Evolutionary conservation across 805 yeast species (phyloP).

Genomic region (Saccharomyces eubayanus): DNA sequence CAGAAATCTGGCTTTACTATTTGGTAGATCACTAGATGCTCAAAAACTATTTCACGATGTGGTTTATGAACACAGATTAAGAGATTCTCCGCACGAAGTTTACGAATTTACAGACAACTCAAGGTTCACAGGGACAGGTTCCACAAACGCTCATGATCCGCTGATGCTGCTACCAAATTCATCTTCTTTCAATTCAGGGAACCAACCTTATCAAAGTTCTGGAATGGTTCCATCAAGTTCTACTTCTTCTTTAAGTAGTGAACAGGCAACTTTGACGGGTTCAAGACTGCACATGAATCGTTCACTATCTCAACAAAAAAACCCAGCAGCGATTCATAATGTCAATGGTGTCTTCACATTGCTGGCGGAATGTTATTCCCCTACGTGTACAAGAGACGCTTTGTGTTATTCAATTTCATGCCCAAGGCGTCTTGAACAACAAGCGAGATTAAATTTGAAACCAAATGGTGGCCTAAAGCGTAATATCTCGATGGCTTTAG

Average conservation of each 20-base stretch:
- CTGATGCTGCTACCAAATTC: constrained; percentile 19
- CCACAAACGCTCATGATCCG: constrained; percentile 24
- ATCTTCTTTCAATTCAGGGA: constrained; percentile 6
- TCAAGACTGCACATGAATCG: neutral
- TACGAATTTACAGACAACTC: constrained; percentile 61
- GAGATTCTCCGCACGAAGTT: constrained; percentile 82
- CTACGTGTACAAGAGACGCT: constrained; percentile 84
- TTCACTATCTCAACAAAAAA: neutral
- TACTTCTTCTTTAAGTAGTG: constrained; percentile 15
- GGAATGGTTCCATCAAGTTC: constrained; percentile 5
- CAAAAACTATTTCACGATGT: constrained; percentile 93
- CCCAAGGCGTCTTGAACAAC: constrained; percentile 92
- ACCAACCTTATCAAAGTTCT: neutral
- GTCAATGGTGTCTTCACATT: constrained; percentile 91
- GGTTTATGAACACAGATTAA: constrained; percentile 82
- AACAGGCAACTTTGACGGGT: constrained; percentile 6
- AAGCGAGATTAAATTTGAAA: constrained; percentile 81
- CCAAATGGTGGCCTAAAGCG: constrained; percentile 78
- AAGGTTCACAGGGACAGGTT: constrained; percentile 22
- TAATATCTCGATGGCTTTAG: constrained; percentile 37
- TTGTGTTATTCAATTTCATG: constrained; percentile 93
- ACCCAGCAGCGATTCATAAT: constrained; percentile 21
- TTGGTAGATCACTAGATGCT: constrained; percentile 90
- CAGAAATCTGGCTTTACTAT: constrained; percentile 75
- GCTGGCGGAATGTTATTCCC: constrained; percentile 90